Evolutionary conservation across 2,329 filamentous ascomycete species (phyloP), one percentile per base, ranked within the genome.

Genomic region (Diaporthe ampelina): DNA sequence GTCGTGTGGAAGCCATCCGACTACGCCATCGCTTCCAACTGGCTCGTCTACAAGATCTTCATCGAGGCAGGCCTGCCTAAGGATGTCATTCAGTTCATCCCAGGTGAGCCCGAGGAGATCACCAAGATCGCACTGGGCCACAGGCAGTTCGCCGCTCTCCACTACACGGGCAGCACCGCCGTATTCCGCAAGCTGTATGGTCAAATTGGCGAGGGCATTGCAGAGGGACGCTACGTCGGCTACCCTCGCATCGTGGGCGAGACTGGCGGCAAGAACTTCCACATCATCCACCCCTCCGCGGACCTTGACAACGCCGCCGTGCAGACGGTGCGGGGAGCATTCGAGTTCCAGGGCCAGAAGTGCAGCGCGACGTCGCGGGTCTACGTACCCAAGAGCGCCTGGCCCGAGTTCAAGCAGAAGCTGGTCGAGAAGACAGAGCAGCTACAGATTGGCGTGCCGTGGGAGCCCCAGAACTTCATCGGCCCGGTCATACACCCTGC

Each of bases 1-100:
- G 95, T 98, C 6, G 86, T 98, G 61, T 98, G 95, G 95, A 98
- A 98, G 88, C 95, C 95, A n/a, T 97, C 94, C 19, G 94, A 96
- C 78, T 93, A 88, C 21, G 94, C 95, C 50, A 94, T 98, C 76
- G 93, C 93, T n/a, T 95, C 94, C 76, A 97, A 95, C 87, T 97
- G 94, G 91, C 88, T 98, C 73, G 88, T 98, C 58, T 95, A 98
- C 87, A 90, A 95, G 82, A 97, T 98, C 82, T 89, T 98, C 21
- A 87, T 97, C 35, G 96, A 98, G 86, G 95, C 96, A 37, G 96
- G 96, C 54, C 90, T 98, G 69, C 96, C 96, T 52, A 91, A 91
- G 79, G 92, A 96, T 78, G 96, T 98, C 70, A 95, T 98, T 77
- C 96, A 98, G 84, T 98, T 98, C 82, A 91, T 98, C 15, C 95